A percentile compares a stretch with the other conserved stretches of the same genome.
Conservation (phyloP, 2,329 filamentous ascomycete genomes). For the Microdochium paspali region DNA sequence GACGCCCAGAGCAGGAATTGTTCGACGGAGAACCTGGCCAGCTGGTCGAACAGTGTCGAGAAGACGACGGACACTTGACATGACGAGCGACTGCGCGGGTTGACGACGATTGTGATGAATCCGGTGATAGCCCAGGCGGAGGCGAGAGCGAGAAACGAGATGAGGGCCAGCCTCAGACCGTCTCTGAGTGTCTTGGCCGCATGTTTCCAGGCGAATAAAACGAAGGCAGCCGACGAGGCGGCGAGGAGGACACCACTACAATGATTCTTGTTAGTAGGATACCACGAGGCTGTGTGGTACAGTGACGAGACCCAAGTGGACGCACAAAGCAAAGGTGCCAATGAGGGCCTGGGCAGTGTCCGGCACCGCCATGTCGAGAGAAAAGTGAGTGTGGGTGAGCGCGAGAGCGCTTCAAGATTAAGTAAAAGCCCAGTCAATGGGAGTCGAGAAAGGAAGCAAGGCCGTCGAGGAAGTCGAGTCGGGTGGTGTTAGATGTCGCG, state of each 20-base stretch:
- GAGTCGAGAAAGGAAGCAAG: neutral
- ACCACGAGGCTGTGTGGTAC: too few species aligned
- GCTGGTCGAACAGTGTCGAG: constrained; percentile 45
- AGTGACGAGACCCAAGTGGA: neutral
- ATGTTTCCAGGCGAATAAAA: neutral
- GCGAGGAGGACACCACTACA: neutral
- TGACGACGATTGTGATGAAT: constrained; percentile 40
- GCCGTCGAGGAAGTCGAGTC: neutral
- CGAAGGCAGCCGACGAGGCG: neutral
- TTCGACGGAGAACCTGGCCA: constrained; percentile 41
- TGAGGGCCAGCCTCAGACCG: constrained; percentile 1
- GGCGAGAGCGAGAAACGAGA: constrained; percentile 35
- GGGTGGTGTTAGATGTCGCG: neutral
- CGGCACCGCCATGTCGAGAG: neutral
- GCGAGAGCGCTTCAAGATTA: neutral
- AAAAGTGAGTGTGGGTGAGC: neutral
- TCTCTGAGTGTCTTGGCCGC: neutral
- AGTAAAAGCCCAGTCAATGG: neutral
- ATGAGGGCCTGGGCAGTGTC: neutral
- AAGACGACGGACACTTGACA: constrained; percentile 45
- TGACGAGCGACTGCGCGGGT: constrained; percentile 26
- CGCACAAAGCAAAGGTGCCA: neutral
- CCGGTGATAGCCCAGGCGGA: constrained; percentile 43
- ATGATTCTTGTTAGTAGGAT: neutral
- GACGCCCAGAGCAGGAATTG: constrained; percentile 45